Percentiles rank a stretch among this genome's conserved stretches.
phyloP scores from a whole-genome alignment of 371 early-diverging fungal genomes.

The Parasitella parasitica region DNA sequence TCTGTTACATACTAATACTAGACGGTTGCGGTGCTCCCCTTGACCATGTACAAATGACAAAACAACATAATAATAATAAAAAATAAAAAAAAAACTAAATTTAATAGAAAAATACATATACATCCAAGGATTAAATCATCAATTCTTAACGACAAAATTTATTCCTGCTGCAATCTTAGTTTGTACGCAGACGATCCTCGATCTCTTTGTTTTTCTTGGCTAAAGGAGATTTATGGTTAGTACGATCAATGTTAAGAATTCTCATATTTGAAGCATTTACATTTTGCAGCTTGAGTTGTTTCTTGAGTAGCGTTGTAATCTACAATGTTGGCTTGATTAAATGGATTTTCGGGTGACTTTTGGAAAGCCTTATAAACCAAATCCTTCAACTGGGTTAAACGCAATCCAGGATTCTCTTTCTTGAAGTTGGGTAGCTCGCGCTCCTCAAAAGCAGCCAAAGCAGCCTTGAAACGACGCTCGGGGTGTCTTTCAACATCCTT shows the following conservation, averaged over 20 bases:
- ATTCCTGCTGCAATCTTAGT: constrained; percentile 6
- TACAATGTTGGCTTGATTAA: constrained; percentile 74
- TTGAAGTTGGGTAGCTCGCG: constrained; percentile 60
- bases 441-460: constrained; percentile 72
- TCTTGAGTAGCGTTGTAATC: constrained; percentile 71
- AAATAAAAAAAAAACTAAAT: not conserved
- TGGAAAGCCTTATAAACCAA: constrained; percentile 75
- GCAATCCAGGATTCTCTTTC: constrained; percentile 73
- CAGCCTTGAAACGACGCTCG: constrained; percentile 83
- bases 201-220: constrained; percentile 28
- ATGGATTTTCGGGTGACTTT: constrained; percentile 86
- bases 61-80: no score
- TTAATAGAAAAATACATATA: not conserved
- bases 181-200: constrained; percentile 38
- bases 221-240: not conserved
- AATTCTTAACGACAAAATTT: not conserved
- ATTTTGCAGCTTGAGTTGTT: constrained; percentile 48
- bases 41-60: no score
- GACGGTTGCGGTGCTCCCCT: no score
- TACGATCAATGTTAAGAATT: not conserved
- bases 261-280: constrained; percentile 23
- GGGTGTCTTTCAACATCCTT: constrained; percentile 80
- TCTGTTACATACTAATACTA: not conserved
- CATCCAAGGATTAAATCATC: not conserved
- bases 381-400: constrained; percentile 74